A percentile compares a stretch with the other conserved stretches of the same genome.
phyloP scores from a whole-genome alignment of 208 protist species.

The Wallacemonas sp. region DNA sequence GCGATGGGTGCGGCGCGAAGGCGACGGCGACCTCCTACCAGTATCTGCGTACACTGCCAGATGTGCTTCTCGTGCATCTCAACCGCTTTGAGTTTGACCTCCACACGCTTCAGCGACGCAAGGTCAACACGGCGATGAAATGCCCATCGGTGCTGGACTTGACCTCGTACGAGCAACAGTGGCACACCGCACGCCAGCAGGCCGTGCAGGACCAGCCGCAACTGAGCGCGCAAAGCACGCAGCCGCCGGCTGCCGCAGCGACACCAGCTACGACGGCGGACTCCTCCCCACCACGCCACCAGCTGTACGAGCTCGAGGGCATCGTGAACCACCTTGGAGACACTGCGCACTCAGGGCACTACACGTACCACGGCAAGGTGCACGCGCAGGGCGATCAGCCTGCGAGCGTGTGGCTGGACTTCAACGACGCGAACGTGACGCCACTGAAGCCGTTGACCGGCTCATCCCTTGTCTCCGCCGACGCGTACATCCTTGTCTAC shows the following conservation, averaged over 20 bases:
- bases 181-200: conserved; percentile 25
- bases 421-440: conserved; percentile 70
- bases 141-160: conserved; percentile 70
- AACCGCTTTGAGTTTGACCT: conserved; percentile 81
- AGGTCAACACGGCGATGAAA: conserved; percentile 44
- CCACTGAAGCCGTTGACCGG: conserved; percentile 43
- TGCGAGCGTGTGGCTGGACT: conserved; percentile 43
- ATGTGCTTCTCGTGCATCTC: conserved; percentile 72
- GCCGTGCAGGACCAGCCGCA: neutral
- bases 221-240: neutral
- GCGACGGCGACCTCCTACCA: conserved; percentile 63
- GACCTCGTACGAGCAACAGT: conserved; percentile 43
- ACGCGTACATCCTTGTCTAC: conserved; percentile 80
- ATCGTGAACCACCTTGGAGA: conserved; percentile 75
- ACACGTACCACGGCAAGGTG: conserved; percentile 76
- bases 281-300: neutral
- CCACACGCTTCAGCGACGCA: conserved; percentile 59
- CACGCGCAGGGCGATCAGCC: neutral
- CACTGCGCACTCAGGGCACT: conserved; percentile 69
- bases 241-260: neutral
- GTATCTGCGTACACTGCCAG: conserved; percentile 72
- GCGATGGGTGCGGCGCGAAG: conserved; percentile 53
- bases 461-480: conserved; percentile 30
- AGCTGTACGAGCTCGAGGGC: conserved; percentile 60
- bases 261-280: neutral